phyloP scores from a whole-genome alignment of 164 flowering plant species.

The Brasenia schreberi region DNA sequence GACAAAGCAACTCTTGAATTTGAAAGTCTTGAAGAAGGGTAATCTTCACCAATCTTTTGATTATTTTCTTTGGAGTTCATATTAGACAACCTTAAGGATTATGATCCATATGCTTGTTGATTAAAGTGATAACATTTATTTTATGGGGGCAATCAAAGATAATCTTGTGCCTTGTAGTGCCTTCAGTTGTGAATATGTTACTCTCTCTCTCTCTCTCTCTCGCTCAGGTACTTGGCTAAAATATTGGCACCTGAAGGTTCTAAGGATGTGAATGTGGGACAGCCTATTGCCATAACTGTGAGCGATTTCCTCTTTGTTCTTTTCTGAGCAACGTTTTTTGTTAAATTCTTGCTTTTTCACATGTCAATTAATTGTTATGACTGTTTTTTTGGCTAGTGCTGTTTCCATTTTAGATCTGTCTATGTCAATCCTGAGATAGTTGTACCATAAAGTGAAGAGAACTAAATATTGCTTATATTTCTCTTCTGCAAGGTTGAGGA shows the following conservation, averaged over 20 bases:
- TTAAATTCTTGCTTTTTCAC: too few relatives aligned
- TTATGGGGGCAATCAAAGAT: too few relatives aligned
- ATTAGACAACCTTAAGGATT: too few relatives aligned
- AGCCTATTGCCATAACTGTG: conserved; percentile 90
- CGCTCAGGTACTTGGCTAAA: conserved; percentile 57
- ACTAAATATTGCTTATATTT: neutral
- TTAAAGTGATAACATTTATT: neutral
- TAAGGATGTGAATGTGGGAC: conserved; percentile 82
- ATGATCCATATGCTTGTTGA: neutral
- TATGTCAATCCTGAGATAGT: neutral
- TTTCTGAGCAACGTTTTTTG: neutral
- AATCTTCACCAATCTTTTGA: conserved; percentile 6
- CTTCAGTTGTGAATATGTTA: conserved; percentile 1
- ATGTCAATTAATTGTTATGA: too few relatives aligned
- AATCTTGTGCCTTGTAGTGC: too few relatives aligned
- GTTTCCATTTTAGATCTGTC: neutral
- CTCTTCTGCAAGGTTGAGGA: conserved; percentile 57
- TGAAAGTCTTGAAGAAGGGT: conserved; percentile 96
- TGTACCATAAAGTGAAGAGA: neutral
- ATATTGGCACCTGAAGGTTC: conserved; percentile 89
- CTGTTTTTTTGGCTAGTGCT: neutral
- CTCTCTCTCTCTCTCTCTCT: neutral
- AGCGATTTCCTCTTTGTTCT: conserved; percentile 15
- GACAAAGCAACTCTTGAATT: conserved; percentile 95
- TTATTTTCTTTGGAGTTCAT: neutral